Evolutionary conservation across 176 grass and related monocot genomes (phyloP), one percentile per base, ranked within the genome.

Genomic region (Olyra latifolia): DNA sequence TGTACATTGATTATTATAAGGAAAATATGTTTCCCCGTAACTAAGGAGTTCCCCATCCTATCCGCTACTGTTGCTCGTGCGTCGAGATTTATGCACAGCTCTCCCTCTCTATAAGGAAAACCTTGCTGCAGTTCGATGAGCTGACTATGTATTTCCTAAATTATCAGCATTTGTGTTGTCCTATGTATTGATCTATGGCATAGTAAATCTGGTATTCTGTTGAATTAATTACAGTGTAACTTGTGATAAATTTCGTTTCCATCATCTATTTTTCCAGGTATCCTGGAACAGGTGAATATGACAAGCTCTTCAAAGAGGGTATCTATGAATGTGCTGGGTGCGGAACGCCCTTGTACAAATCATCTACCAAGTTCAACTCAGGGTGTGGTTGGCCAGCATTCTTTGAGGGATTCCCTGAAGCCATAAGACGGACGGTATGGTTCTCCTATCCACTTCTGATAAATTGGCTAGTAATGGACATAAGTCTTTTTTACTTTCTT

Each of bases 351-450:
- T 79, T 93, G 10, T 95, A 98, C 78, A 92, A 93, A 89, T 98
- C 96, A 23, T 91, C 75, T 78, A 93, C 96, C 0, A 95, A 98
- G 84, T 95, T 98, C 72, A 84, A 93, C 47, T 98, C 96, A 30
- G 90, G 96, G 44, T 98, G 96, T 86, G 92, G 96, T 45, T 98
- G 96, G 96, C 96, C 92, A 38, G 96, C 96, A 88, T 98, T 95
- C 61, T 91, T 86, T 3, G 88, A 93, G 76, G 96, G 96, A 66
- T 85, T 98, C 42, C 96, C 96, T 82, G 92, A 92, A 68, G 86
- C 96, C 65, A 98, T 98, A 55, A 84, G 41, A 55, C 61, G 82
- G 38, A 93, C 86, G 23, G 92, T 98, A 62, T 5, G 69, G 7
- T 53, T 72, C 10, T 39, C 64, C 55, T 7, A 19, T 66, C 24